phyloP scores from a whole-genome alignment of 2,329 filamentous ascomycete species.

The Aspergillus transmontanensis region DNA sequence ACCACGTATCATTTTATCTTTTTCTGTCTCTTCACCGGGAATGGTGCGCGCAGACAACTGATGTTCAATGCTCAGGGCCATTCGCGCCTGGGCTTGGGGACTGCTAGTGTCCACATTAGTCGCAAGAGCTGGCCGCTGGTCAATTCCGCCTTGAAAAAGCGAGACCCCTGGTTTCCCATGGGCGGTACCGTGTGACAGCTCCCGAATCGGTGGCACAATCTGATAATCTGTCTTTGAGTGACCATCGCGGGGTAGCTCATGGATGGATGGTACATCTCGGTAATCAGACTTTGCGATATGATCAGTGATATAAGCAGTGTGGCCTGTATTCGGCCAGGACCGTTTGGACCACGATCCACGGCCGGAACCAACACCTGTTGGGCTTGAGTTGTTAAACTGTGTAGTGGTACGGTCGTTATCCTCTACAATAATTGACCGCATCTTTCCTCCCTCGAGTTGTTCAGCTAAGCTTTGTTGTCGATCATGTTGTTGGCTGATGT shows the following conservation, averaged over 20 bases:
- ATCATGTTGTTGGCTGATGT: slow-evolving; percentile 38
- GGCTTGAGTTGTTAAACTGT: slow-evolving; percentile 45
- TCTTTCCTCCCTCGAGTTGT: slow-evolving; percentile 49
- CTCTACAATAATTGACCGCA: slow-evolving; percentile 50
- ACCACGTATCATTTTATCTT: slow-evolving; percentile 85
- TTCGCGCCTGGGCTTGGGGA: slow-evolving; percentile 46
- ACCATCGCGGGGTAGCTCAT: slow-evolving; percentile 42
- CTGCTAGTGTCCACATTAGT: slow-evolving; percentile 41
- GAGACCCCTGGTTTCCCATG: slow-evolving; percentile 41
- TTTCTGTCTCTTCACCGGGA: slow-evolving; percentile 64
- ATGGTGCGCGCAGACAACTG: slow-evolving; percentile 41
- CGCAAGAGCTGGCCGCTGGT: slow-evolving; percentile 40
- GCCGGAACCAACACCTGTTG: slow-evolving; percentile 35
- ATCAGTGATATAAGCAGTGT: slow-evolving; percentile 41
- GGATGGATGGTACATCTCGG: slow-evolving; percentile 43
- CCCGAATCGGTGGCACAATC: slow-evolving; percentile 44
- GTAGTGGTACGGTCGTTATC: slow-evolving; percentile 42
- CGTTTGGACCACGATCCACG: slow-evolving; percentile 45
- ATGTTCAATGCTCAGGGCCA: slow-evolving; percentile 47
- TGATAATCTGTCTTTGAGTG: slow-evolving; percentile 44
- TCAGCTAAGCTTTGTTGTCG: slow-evolving; percentile 36
- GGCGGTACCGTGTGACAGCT: slow-evolving; percentile 36
- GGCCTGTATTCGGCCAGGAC: slow-evolving; percentile 39
- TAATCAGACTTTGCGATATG: slow-evolving; percentile 43
- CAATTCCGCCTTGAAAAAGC: slow-evolving; percentile 39